These are phyloP conservation scores for Lichenothelia convexa DNA, from an alignment of 495 filamentous ascomycete species.

Conservation along the genomic window DNA sequence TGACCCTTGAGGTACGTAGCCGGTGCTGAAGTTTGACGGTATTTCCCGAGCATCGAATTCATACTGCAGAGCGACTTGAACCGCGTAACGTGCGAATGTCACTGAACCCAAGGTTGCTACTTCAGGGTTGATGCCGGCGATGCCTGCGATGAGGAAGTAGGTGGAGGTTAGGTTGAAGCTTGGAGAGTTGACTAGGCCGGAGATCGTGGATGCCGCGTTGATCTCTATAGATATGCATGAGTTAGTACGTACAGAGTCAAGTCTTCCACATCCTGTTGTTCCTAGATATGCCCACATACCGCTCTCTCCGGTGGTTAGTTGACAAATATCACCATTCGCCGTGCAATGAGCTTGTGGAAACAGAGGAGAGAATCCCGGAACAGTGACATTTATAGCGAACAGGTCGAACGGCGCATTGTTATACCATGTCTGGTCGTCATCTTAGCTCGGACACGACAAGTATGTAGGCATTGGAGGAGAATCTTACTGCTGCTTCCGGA, in stretches of 20 bases:
- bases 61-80: conserved; percentile 58
- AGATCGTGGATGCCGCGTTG: conserved; percentile 50
- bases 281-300: conserved; percentile 5
- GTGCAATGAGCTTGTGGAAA: conserved; percentile 49
- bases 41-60: conserved; percentile 58
- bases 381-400: conserved; percentile 42
- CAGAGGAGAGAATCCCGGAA: conserved; percentile 46
- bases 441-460: no score
- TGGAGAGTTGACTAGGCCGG: conserved; percentile 36
- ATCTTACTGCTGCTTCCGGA: conserved; percentile 46
- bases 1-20: conserved; percentile 46
- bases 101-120: conserved; percentile 41
- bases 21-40: conserved; percentile 41
- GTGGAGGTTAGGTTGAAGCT: conserved; percentile 48
- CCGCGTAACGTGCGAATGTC: conserved; percentile 46
- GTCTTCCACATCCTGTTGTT: no score
- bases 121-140: conserved; percentile 55
- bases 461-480: no score
- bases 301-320: conserved; percentile 34
- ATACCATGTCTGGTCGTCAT: no score
- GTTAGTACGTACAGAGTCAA: no score
- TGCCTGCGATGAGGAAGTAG: conserved; percentile 56
- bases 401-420: conserved; percentile 40
- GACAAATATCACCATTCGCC: conserved; percentile 37
- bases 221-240: conserved; percentile 45